Evolutionary conservation across 2,329 filamentous ascomycete genomes (phyloP), one percentile per base, ranked within the genome.

Genomic region (Botrytis sinoallii): DNA sequence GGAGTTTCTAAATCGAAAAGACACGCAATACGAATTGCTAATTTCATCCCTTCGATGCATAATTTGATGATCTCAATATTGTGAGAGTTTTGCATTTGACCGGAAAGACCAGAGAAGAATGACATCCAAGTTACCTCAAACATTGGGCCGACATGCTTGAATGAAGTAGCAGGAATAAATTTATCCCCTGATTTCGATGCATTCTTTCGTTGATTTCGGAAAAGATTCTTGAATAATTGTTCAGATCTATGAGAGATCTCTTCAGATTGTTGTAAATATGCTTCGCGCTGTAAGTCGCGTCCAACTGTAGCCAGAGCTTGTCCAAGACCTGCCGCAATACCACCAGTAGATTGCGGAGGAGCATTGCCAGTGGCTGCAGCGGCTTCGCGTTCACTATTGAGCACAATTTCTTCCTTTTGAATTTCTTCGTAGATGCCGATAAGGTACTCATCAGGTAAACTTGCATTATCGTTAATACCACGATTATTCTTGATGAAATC

Each of bases 91-190:
- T 98, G 96, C 81, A 96, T 95, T 78, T 97, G 93, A 69, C 93
- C 95, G 1, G 95, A 98, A 40, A 99, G 87, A 0, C 95, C 95
- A 8, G 95, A 98, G 80, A 99, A 92, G 82, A 98, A 97, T 16
- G 95, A 97, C 95, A 98, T 99, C 96, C 96, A 99, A 0, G 94
- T 97, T 38, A 97, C 94, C 79, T 97, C 95, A 80, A 99, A 98
- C 96, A 99, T 99, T 0, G 96, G 94, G 0, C 96, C 96, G 68
- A 98, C 93, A 82, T 99, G 96, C 79, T 94, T 95, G 81, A 94
- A 95, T 0, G 95, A 98, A 1, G 94, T 96, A 5, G 96, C 96
- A 1, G 94, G 93, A 72, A 99, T 97, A 82, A 96, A 99, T 85
- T 90, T 83, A 82, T 83, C n/a, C 18, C 90, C 84, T 81, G 88